These are phyloP conservation scores for Vitis riparia DNA, from an alignment of 164 flowering plant species.

Conservation along the genomic window DNA sequence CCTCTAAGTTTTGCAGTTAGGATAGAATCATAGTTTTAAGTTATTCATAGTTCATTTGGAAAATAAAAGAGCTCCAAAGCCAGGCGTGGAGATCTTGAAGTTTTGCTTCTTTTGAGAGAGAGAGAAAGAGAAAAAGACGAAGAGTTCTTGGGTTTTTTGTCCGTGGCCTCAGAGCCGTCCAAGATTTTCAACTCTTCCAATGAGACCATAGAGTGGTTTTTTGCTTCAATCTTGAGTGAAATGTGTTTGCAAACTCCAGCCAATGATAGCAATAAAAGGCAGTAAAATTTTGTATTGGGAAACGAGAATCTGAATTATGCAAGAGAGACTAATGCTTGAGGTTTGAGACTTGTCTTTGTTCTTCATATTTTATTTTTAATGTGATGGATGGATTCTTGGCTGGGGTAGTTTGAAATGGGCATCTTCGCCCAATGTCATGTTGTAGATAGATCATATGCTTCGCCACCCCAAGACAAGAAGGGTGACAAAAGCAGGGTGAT, in stretches of 20 bases:
- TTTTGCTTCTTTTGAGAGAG: background rate
- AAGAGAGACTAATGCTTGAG: too few species aligned
- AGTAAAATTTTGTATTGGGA: too few species aligned
- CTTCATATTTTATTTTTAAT: too few species aligned
- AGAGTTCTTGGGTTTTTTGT: constrained; percentile 10
- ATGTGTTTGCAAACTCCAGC: background rate
- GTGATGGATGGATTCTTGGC: too few species aligned
- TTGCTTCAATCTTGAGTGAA: background rate
- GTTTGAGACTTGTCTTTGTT: too few species aligned
- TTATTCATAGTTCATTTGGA: background rate
- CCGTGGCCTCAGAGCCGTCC: constrained; percentile 7
- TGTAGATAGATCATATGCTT: too few species aligned
- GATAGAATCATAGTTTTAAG: background rate
- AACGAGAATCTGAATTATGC: too few species aligned
- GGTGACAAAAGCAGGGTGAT: too few species aligned
- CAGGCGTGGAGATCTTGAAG: background rate
- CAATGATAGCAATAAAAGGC: too few species aligned
- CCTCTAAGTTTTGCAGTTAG: constrained; percentile 2
- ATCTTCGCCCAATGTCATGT: too few species aligned
- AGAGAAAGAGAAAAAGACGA: background rate
- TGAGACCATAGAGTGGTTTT: background rate
- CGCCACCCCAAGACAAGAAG: too few species aligned
- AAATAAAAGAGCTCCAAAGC: background rate
- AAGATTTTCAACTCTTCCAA: constrained; percentile 6
- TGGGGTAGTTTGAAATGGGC: too few species aligned